Evolutionary conservation across 2,329 filamentous ascomycete genomes (phyloP).

Genomic region (Apiospora hydei): DNA sequence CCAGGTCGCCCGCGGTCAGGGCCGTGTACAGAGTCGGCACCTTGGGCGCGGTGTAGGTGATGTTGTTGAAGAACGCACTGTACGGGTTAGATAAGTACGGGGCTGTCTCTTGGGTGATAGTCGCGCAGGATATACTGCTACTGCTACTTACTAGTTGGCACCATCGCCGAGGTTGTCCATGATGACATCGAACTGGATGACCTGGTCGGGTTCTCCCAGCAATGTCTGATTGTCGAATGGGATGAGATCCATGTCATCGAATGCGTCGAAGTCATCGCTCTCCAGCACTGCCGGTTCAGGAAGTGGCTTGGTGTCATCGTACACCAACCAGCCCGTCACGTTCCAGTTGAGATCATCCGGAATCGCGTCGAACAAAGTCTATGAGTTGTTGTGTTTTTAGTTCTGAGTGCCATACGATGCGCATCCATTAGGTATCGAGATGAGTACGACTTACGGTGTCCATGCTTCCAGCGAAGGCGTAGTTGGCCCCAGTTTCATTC

Average conservation of each 20-base stretch:
- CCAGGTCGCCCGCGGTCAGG: constrained; percentile 66
- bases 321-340: constrained; percentile 70
- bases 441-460: constrained; percentile 59
- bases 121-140: not conserved
- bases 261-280: constrained; percentile 67
- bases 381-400: constrained; percentile 27
- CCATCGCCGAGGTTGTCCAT: constrained; percentile 75
- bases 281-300: constrained; percentile 54
- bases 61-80: constrained; percentile 74
- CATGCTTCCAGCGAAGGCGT: constrained; percentile 73
- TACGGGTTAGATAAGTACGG: constrained; percentile 5
- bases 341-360: constrained; percentile 74
- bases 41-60: constrained; percentile 76
- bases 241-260: constrained; percentile 77
- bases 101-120: not conserved
- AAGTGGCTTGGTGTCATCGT: constrained; percentile 55
- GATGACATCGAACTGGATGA: constrained; percentile 67
- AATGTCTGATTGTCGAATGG: constrained; percentile 71
- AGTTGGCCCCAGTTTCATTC: constrained; percentile 68
- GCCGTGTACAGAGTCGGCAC: constrained; percentile 84
- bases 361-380: constrained; percentile 72
- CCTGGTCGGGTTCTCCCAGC: constrained; percentile 67
- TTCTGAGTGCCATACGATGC: not conserved
- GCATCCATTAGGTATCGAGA: not conserved
- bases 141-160: constrained; percentile 63